Base-by-base conservation (phyloP, 1,284 basidiomycete genomes). In the Neonothopanus nambi region DNA sequence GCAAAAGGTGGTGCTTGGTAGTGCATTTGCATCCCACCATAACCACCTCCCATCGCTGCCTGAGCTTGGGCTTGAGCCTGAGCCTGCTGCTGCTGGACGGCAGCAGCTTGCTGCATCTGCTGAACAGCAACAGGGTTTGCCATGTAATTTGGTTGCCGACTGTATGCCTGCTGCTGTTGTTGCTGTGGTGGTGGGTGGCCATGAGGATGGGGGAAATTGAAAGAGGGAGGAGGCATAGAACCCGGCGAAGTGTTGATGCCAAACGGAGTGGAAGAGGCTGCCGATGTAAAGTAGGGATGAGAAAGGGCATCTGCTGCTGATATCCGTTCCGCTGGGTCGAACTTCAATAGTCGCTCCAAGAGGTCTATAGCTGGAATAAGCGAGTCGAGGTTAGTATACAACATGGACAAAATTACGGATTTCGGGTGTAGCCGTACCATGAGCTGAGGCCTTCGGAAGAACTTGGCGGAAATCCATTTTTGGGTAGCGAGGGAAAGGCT, bases 281-380 rank as follows among this genome's bases (percentile, higher is more conserved):
- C 71, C 38, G 75, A 76, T 18, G 88, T 91, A 70, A 98, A 98
- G 75, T 98, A 98, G 0, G 93, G 92, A 67, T 99, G 97, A 15
- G 80, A 82, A 48, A 99, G 83, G 0, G 97, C 95, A 49, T 97
- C 93, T 26, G 91, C 87, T 23, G 96, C 96, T 9, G 93, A 92
- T 58, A 97, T 87, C 52, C 97, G 89, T 65, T 95, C 89, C 26
- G 88, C 81, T 1, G 97, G 97, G 68, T 99, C 97, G 65, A 99
- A 99, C 67, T 97, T 95, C 48, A 99, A 84, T 40, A 99, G 85
- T 57, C 91, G 87, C 69, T 99, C 97, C 44, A 99, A 87, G 3
- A 99, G 83, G 69, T 98, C 93, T 64, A 98, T 83, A 12, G 96
- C 96, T 93, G n/a, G n/a, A n/a, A 59, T 15, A 54, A 30, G 47